Evolutionary conservation across 2,329 filamentous ascomycete species (phyloP), one percentile per base, ranked within the genome.

Genomic region (Macrophomina tecta): DNA sequence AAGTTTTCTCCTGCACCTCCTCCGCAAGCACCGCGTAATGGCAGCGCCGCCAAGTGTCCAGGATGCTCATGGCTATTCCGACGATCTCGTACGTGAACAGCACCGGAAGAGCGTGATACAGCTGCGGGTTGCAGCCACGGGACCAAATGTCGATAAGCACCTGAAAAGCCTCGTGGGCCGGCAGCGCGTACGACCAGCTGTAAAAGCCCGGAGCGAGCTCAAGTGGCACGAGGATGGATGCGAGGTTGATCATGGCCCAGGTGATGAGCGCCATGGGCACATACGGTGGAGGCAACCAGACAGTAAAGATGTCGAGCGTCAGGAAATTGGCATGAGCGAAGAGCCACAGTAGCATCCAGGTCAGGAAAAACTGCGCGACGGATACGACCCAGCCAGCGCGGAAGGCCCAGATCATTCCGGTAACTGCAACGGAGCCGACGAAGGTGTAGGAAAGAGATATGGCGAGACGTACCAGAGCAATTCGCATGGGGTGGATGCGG

Each of bases 351-450:
- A 71, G 68, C 72, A 82, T 75, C 82, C 82, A 84, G 5, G 74
- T 80, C 5, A 82, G 72, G 0, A 74, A 73, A 68, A 82, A 83
- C 68, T 83, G 81, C 7, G 66, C 70, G 1, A 73, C 78, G 52
- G 74, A 74, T 7, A 83, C 79, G 12, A 72, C 18, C 82, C 82
- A 83, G 11, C 70, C 72, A 16, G 76, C 68, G 1, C 76, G 73
- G 69, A 83, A 83, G 0, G 80, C 81, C 80, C 80, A 83, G 67
- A 82, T 79, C 18, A 77, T 76, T 14, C 79, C 82, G 0, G 78
- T 70, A 5, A 77, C 76, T 70, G 76, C 79, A 1, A 83, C 72
- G 0, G 80, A 77, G 5, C 80, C 80, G 36, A 77, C 56, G n/a
- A 83, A 70, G 3, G 79, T 78, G 72, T 80, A 83, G 3, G 73